A percentile compares a stretch with the other conserved stretches of the same genome.
phyloP scores from a whole-genome alignment of 2,329 filamentous ascomycete species.

The Pseudofabraea citricarpa region DNA sequence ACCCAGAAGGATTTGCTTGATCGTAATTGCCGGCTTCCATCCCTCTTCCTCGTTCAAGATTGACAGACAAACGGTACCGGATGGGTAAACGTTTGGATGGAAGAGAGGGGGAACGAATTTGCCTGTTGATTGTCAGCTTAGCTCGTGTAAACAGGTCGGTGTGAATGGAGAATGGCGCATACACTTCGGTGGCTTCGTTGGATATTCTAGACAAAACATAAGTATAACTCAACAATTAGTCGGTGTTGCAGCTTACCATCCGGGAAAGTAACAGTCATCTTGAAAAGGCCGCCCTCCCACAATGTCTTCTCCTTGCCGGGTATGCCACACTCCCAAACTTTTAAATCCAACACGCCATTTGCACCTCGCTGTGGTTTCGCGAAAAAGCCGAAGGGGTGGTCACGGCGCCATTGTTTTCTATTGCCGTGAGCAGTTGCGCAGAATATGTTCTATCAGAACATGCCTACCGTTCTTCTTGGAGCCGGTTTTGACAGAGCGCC shows the following conservation, averaged over 20 bases:
- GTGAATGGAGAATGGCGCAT: slow-evolving; percentile 34
- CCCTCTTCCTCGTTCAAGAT: slow-evolving; percentile 98
- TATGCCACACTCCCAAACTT: slow-evolving; percentile 94
- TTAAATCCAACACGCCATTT: slow-evolving; percentile 81
- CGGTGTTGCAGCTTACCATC: too few species aligned
- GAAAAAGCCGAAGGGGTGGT: slow-evolving; percentile 97
- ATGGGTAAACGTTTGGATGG: slow-evolving; percentile 98
- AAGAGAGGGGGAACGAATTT: slow-evolving; percentile 96
- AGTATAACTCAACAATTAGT: slow-evolving; percentile 12
- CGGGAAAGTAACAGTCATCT: slow-evolving; percentile 86
- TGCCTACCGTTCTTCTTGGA: slow-evolving; percentile 80
- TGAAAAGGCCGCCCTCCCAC: slow-evolving; percentile 97
- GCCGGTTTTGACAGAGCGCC: slow-evolving; percentile 83
- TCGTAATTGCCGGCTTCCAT: slow-evolving; percentile 97
- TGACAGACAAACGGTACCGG: slow-evolving; percentile 92
- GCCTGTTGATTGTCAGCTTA: slow-evolving; percentile 49
- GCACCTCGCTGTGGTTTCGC: slow-evolving; percentile 79
- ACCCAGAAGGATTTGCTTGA: slow-evolving; percentile 94
- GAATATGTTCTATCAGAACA: slow-evolving; percentile 3
- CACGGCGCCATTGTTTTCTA: slow-evolving; percentile 94
- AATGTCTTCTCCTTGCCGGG: slow-evolving; percentile 95
- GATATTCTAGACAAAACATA: slow-evolving; percentile 66
- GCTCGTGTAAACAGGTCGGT: slow-evolving; percentile 6
- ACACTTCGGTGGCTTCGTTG: slow-evolving; percentile 99
- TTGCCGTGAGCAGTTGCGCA: slow-evolving; percentile 5